phyloP scores from a whole-genome alignment of 2,329 filamentous ascomycete species.

The Penicillium sp. region DNA sequence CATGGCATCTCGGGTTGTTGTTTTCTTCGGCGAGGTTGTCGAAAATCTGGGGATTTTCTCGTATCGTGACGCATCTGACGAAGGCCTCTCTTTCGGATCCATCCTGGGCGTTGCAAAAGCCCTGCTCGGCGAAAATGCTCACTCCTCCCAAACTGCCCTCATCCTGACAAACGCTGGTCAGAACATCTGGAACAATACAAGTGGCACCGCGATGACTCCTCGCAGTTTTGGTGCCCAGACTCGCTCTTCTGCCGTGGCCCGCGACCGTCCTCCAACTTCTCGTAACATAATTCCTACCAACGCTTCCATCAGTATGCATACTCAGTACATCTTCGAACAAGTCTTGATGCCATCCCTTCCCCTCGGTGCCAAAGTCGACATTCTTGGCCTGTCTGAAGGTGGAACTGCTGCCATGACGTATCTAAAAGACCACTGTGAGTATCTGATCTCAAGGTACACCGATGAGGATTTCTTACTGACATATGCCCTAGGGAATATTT shows the following conservation, averaged over 20 bases:
- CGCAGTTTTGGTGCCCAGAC: constrained; percentile 59
- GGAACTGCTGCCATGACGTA: constrained; percentile 59
- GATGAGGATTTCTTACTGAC: background rate
- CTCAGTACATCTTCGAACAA: constrained; percentile 64
- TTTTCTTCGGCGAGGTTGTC: constrained; percentile 69
- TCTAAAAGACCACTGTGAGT: constrained; percentile 57
- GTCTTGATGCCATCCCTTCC: constrained; percentile 49
- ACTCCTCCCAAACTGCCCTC: constrained; percentile 45
- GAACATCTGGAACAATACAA: constrained; percentile 70
- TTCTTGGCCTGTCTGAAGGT: constrained; percentile 70
- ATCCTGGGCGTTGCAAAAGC: constrained; percentile 62
- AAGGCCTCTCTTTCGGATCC: constrained; percentile 70
- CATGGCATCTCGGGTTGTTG: constrained; percentile 61
- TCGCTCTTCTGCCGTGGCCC: constrained; percentile 59
- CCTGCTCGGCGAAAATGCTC: constrained; percentile 32
- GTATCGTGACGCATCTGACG: constrained; percentile 62
- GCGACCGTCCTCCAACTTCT: constrained; percentile 46
- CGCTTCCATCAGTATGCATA: constrained; percentile 57
- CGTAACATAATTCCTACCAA: constrained; percentile 66
- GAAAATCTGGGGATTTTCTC: constrained; percentile 76
- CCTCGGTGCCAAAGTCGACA: constrained; percentile 58
- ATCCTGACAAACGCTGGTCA: constrained; percentile 78
- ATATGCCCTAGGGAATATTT: constrained; percentile 36
- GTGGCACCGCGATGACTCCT: constrained; percentile 59
- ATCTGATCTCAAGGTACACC: no score